Evolutionary conservation across 106 monocot species (phyloP), one percentile per base, ranked within the genome.

Genomic region (Dioscorea dumetorum): DNA sequence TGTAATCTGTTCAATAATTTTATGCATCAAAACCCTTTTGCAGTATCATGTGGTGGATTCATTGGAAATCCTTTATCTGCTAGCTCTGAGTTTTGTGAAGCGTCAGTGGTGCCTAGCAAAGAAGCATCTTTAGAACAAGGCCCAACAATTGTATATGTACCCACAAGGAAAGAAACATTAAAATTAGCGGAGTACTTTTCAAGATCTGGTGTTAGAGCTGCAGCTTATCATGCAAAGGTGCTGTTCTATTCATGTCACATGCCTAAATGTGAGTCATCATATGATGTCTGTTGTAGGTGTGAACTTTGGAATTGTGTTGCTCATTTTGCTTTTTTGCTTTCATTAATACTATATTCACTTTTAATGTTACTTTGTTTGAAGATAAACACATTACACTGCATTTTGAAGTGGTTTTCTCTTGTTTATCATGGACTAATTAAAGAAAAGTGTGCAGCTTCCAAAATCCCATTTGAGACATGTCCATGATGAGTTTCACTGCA

Each of bases 141-240:
- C 49, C 80, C 97, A 51, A 92, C 97, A 17, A 92, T 97, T 72
- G 77, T 97, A 64, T 97, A 97, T 81, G 92, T 97, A 13, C 91
- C 97, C 76, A 89, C 97, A 11, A 83, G 97, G 71, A 92, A 89
- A 75, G 84, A 97, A 78, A 90, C 92, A 33, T 8, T 72, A 50
- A 78, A 80, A 72, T 28, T 97, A 82, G 84, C 87, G 34, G 57
- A 68, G 22, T 87, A 67, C 67, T 76, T 97, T 18, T 82, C 82
- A 70, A 86, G 52, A 62, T 81, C 73, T 80, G 97, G 97, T 74
- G 80, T 97, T 33, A 92, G 34, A 67, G 92, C 92, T 76, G 88
- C 86, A 78, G 87, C 92, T 64, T 97, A 97, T 84, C 79, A 97
- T 83, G 97, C 97, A 62, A 86, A 86, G 89, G 97, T 92, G 50